Evolutionary conservation across 2,329 filamentous ascomycete genomes (phyloP), one percentile per base, ranked within the genome.

Genomic region (Microdochium bolleyi): DNA sequence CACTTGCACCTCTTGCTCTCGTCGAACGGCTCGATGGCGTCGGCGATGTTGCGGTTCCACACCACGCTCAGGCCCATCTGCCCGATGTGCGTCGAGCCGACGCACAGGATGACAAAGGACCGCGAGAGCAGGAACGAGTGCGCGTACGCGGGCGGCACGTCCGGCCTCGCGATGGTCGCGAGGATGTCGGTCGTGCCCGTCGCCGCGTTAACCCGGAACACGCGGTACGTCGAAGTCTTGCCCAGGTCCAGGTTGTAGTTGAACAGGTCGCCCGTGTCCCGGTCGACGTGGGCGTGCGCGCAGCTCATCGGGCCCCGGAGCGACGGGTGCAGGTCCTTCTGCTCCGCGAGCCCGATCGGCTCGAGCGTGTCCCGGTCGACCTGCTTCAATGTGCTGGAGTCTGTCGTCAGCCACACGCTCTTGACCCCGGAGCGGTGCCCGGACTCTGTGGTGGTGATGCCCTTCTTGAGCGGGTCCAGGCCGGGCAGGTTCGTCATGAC

Each of bases 221-320:
- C 63, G 16, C 86, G 82, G 63, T 92, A 94, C 0, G 75, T 81
- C 1, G 80, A 66, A 0, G 62, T 64, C 0, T 64, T 67, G 0
- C 83, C 84, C 19, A 88, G 65, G 0, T 83, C 76, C n/a, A 92
- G 78, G 62, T 95, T 95, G 70, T 82, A 92, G 68, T 94, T 95
- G 75, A 82, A 92, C 7, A 88, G 63, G 57, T 94, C 88, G 7
- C 89, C 89, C 0, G 84, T 91, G 0, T 70, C 67, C 0, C 85
- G 87, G 63, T 94, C 88, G 0, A 80, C 78, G 52, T 85, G 83
- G 0, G 85, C 82, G 64, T 95, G 90, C 0, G 89, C 81, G 38
- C 80, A 85, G 2, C 85, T 85, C 14, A 88, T 64, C 0, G 77
- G 79, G 0, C 89, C 89, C 13, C 73, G 80, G 13, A 95, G 75